A percentile compares a stretch with the other conserved stretches of the same genome.
Conservation (phyloP, 2,329 filamentous ascomycete genomes). For the Stemphylium vesicarium region DNA sequence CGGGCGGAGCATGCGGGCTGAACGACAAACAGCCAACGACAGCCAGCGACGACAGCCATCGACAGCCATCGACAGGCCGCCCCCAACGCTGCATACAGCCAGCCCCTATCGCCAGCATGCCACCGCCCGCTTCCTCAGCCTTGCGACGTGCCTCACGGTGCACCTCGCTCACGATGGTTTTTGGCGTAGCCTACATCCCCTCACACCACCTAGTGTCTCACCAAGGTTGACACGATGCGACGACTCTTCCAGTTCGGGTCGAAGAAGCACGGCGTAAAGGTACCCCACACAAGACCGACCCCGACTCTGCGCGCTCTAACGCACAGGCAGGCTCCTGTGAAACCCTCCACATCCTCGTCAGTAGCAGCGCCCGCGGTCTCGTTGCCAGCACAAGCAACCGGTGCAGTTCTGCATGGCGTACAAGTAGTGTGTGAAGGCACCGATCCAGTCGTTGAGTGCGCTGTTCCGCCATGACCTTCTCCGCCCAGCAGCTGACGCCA, state of each 20-base stretch:
- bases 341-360: too few species aligned
- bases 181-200: background rate
- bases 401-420: background rate
- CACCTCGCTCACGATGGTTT: slow-evolving; percentile 5
- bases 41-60: slow-evolving; percentile 42
- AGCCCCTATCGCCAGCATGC: background rate
- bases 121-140: background rate
- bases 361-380: background rate
- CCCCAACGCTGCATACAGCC: too few species aligned
- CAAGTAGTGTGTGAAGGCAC: background rate
- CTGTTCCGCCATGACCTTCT: background rate
- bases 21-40: slow-evolving; percentile 1
- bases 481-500: background rate
- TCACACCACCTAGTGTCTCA: background rate
- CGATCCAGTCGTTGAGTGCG: background rate
- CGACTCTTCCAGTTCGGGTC: background rate
- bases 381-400: background rate
- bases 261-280: background rate
- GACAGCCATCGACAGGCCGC: slow-evolving; percentile 1
- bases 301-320: background rate
- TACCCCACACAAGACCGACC: background rate
- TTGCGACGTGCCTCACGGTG: slow-evolving; percentile 2
- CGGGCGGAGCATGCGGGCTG: background rate
- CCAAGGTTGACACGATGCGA: background rate
- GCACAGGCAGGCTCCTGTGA: background rate